Evolutionary conservation across 495 filamentous ascomycete genomes (phyloP).

Genomic region (Penicillium bialowiezense): DNA sequence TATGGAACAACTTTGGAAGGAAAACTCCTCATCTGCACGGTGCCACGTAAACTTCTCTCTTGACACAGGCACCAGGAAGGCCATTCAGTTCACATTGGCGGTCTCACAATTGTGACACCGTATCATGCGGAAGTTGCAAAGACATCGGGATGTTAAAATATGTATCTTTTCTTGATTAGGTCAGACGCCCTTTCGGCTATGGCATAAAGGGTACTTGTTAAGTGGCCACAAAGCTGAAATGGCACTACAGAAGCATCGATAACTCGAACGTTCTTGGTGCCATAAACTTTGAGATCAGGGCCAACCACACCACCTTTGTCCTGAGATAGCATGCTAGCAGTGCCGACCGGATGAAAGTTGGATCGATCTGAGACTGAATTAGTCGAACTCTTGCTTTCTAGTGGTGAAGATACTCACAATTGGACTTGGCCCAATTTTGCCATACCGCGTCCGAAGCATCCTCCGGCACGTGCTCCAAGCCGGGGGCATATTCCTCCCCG

Average conservation of each 20-base stretch:
- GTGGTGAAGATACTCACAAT: conserved; percentile 19
- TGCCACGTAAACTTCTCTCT: too few species aligned
- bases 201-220: conserved; percentile 53
- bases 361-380: conserved; percentile 22
- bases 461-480: conserved; percentile 13
- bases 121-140: too few species aligned
- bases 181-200: conserved; percentile 56
- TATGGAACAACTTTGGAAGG: too few species aligned
- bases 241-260: conserved; percentile 59
- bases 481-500: conserved; percentile 17
- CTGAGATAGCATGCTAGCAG: conserved; percentile 54
- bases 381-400: neutral
- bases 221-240: conserved; percentile 51
- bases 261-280: conserved; percentile 44
- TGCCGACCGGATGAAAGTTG: conserved; percentile 44
- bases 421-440: conserved; percentile 16
- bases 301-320: conserved; percentile 51
- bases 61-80: too few species aligned
- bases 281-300: conserved; percentile 44
- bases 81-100: too few species aligned
- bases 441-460: conserved; percentile 15
- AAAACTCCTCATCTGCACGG: too few species aligned
- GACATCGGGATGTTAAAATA: neutral
- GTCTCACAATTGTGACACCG: too few species aligned
- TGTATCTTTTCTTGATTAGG: conserved; percentile 29